Conservation (phyloP, 176 grass and related monocot genomes). For the Bothriochloa decipiens region DNA sequence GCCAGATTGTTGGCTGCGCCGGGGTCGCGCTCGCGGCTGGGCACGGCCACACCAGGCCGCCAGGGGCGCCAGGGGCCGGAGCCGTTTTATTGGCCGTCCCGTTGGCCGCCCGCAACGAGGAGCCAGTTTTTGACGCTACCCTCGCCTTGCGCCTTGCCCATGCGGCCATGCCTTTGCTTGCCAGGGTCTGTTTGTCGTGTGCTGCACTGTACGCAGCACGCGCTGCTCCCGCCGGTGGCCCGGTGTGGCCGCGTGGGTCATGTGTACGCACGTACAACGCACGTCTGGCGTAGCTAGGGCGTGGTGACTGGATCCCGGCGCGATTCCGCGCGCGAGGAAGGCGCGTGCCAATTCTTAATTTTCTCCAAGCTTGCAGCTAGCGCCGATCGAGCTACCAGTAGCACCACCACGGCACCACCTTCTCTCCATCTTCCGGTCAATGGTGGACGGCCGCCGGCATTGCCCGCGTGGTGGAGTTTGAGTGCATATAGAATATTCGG, state of each 20-base stretch:
- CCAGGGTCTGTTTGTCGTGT: neutral
- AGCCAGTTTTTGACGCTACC: neutral
- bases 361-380: neutral
- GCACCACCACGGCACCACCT: neutral
- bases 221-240: neutral
- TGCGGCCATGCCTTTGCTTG: neutral
- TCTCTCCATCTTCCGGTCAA: no score
- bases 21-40: no score
- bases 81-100: slow-evolving; percentile 26
- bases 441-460: no score
- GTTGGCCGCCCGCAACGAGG: neutral
- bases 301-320: no score
- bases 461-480: no score
- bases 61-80: neutral
- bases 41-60: no score
- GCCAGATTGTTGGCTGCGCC: slow-evolving; percentile 11
- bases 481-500: no score
- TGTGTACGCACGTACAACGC: neutral
- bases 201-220: neutral
- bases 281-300: neutral
- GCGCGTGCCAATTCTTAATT: neutral
- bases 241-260: neutral
- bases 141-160: neutral
- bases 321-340: neutral
- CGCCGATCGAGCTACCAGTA: neutral